These are phyloP conservation scores for Capsicum chinense DNA, from an alignment of 257 asterid species.

Conservation along the genomic window DNA sequence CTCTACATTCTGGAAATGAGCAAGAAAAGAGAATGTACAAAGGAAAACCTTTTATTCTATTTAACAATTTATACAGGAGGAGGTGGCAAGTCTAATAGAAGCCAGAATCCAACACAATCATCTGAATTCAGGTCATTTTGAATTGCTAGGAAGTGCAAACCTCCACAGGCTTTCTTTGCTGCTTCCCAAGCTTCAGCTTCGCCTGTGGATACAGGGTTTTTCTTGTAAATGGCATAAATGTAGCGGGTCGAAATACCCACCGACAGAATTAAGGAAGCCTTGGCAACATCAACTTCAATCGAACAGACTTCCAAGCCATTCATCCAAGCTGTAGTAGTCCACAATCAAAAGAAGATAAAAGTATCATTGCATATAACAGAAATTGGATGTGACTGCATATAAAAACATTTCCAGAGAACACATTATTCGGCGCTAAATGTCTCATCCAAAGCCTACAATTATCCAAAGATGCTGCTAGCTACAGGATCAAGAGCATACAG, in stretches of 20 bases:
- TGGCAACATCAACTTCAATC: conserved; percentile 66
- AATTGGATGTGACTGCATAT: not conserved
- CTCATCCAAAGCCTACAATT: conserved; percentile 4
- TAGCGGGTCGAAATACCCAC: conserved; percentile 87
- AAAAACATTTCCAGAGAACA: not conserved
- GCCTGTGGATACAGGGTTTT: conserved; percentile 60
- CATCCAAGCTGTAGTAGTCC: conserved; percentile 80
- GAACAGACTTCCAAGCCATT: conserved; percentile 88
- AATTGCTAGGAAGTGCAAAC: conserved; percentile 89
- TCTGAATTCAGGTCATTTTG: conserved; percentile 85
- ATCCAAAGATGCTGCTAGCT: not conserved
- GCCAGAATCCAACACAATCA: conserved; percentile 89
- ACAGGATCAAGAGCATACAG: not conserved
- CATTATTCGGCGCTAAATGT: not conserved
- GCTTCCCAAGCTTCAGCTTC: conserved; percentile 99
- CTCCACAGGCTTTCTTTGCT: conserved; percentile 80
- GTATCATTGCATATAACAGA: conserved; percentile 5
- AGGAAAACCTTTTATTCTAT: not conserved
- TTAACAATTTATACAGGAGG: conserved; percentile 67
- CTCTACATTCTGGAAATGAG: conserved; percentile 24
- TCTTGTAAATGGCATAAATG: conserved; percentile 77
- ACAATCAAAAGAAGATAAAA: not conserved
- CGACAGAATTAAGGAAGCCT: conserved; percentile 65
- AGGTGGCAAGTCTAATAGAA: conserved; percentile 84
- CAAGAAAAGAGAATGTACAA: conserved; percentile 22